Base-by-base conservation (phyloP, 257 asterid species). In the Plantago major region DNA sequence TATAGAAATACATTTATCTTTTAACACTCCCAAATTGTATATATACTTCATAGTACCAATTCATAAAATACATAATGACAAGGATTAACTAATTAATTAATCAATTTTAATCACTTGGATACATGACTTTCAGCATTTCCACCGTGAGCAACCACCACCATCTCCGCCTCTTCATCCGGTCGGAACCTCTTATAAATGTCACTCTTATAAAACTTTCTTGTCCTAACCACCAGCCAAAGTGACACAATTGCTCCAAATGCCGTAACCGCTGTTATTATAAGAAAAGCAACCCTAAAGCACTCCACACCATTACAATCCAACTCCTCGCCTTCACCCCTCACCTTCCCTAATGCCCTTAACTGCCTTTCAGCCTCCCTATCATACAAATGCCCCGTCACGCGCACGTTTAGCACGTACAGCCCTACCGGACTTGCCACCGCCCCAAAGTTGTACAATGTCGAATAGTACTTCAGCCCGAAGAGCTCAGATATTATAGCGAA, bases 361-460 rank as follows among this genome's bases (percentile, higher is more conserved):
- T 84, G 91, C 74, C 67, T 75, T 71, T 45, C 5, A 6, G 89
- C 89, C 65, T 72, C 81, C 16, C 40, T 62, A 22, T 83, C 89
- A 15, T 83, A 83, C 58, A 80, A 46, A 47, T 68, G 15, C 0
- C 87, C 87, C 0, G 82, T 43, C 11, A 81, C 55, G 16, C 74
- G 76, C 0, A 83, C 89, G 37, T 75, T 83, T 3, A 83, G 66
- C 11, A 78, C 71, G 42, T 83, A 83, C 12, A 80, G 81, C n/a
- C 87, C 90, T 0, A 78, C 63, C 0, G 86, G 87, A 71, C 87
- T 83, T 0, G 90, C 90, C 1, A 73, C 87, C 4, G 72, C 83
- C 28, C 84, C 86, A 2, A 80, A 51, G 37, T 71, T 80, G 58
- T 75, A 71, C 63, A 83, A 43, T 8, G 87, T 83, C 42, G 90